Evolutionary conservation across 169 alveolate genomes (phyloP), one percentile per base, ranked within the genome.

Genomic region (Plasmodium fragile): DNA sequence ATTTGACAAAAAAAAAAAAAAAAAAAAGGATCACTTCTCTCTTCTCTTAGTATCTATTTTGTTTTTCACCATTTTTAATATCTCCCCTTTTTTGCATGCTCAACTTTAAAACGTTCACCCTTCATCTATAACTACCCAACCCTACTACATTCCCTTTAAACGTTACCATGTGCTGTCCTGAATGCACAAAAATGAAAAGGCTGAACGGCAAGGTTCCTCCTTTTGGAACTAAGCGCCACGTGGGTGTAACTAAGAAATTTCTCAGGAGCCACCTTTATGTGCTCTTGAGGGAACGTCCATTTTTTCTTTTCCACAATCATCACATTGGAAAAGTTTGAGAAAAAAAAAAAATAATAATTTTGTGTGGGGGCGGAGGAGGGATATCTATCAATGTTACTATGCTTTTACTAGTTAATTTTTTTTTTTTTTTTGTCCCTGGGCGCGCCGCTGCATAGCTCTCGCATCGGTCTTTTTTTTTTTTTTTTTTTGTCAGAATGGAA

Each of bases 381-480:
- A 65, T 65, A 65, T 28, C n/a, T 28, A n/a, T 0, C 30, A 65
- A 22, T 65, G 75, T 7, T 65, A 65, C 25, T 65, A 65, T 65
- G 30, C 36, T 2, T 25, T 65, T 28, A 16, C 13, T 16, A 28
- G 11, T 25, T 65, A 65, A 25, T 65, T 65, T 18, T 25, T 25
- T 25, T 25, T 59, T 59, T n/a, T 25, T 8, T 65, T 22, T 55
- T 4, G 1, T 1, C 8, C 75, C 36, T 65, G 1, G 75, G 36
- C 2, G 36, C 28, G 5, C 11, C n/a, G 6, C 5, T 65, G 13
- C 36, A 36, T 22, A 65, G 36, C 5, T n/a, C 32, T 22, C 75
- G 30, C 75, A 25, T n/a, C 41, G 75, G 75, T 65, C 75, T 65
- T 65, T 65, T 65, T 65, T 65, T 65, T 65, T 65, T 65, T 22